Conservation (phyloP, 495 filamentous ascomycete genomes). For the Chlorociboria aeruginascens region DNA sequence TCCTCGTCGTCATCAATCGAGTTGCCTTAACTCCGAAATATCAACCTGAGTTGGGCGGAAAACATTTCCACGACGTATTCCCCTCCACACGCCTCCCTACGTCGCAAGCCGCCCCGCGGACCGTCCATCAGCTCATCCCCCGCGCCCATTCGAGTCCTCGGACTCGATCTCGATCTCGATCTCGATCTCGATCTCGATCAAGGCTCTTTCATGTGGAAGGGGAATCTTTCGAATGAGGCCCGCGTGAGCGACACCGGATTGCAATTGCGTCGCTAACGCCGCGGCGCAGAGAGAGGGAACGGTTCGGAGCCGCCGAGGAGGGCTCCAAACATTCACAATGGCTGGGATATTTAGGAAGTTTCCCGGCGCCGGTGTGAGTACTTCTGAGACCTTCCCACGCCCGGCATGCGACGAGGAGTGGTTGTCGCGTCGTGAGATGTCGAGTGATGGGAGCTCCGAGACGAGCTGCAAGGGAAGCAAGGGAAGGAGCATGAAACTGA, state of each 20-base stretch:
- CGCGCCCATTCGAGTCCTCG: too few relatives aligned
- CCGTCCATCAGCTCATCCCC: too few relatives aligned
- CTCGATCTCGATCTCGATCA: background rate
- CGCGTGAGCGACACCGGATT: background rate
- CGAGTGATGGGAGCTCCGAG: background rate
- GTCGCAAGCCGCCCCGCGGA: too few relatives aligned
- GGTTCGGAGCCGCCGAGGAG: background rate
- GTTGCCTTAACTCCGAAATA: too few relatives aligned
- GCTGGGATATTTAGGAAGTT: constrained; percentile 18
- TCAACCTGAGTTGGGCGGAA: too few relatives aligned
- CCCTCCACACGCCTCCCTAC: too few relatives aligned
- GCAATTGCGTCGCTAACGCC: constrained; percentile 5
- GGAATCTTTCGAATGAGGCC: constrained; percentile 9
- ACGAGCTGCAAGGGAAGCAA: background rate
- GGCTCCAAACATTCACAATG: constrained; percentile 5
- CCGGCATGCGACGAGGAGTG: background rate
- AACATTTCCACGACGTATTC: too few relatives aligned
- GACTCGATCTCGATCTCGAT: background rate
- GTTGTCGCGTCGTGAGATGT: background rate
- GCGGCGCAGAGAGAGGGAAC: constrained; percentile 7
- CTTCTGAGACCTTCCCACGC: background rate
- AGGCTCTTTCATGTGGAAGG: background rate
- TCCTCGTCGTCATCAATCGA: too few relatives aligned
- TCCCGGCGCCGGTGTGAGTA: constrained; percentile 18
- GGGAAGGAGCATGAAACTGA: background rate